phyloP scores from a whole-genome alignment of 129 eudicot genomes.

The Rutidosis leptorrhynchoides region DNA sequence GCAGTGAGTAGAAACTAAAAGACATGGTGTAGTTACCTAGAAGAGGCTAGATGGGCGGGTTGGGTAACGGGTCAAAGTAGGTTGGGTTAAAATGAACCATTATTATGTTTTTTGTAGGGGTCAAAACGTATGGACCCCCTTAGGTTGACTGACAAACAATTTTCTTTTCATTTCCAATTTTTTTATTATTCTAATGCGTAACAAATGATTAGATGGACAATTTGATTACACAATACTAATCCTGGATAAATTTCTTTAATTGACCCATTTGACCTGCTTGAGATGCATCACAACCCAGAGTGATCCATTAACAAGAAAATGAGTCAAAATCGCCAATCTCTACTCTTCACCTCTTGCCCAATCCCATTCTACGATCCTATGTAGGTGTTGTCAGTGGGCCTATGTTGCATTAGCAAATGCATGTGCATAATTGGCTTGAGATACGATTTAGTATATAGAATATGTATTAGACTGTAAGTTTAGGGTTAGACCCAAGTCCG shows the following conservation, averaged over 20 bases:
- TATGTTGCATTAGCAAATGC: background rate
- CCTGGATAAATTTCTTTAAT: background rate
- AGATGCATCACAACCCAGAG: background rate
- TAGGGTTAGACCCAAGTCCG: too few relatives aligned
- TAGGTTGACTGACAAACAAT: background rate
- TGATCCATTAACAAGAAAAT: background rate
- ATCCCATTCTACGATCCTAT: too few relatives aligned
- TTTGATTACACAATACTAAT: background rate
- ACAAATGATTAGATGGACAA: background rate
- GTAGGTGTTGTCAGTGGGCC: background rate
- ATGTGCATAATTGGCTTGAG: background rate
- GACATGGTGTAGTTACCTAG: background rate
- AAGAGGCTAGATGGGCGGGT: background rate
- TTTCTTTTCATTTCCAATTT: background rate
- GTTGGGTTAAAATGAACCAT: background rate
- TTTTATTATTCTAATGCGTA: background rate
- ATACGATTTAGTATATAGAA: background rate
- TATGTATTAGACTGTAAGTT: too few relatives aligned
- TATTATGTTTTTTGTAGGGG: background rate
- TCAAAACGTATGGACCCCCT: background rate
- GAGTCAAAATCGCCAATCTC: background rate
- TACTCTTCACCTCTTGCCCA: background rate
- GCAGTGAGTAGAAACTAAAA: background rate
- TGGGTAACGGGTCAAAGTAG: background rate
- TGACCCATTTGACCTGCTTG: background rate